phyloP scores from a whole-genome alignment of 306 rosid species.

The Crataegus laevigata region DNA sequence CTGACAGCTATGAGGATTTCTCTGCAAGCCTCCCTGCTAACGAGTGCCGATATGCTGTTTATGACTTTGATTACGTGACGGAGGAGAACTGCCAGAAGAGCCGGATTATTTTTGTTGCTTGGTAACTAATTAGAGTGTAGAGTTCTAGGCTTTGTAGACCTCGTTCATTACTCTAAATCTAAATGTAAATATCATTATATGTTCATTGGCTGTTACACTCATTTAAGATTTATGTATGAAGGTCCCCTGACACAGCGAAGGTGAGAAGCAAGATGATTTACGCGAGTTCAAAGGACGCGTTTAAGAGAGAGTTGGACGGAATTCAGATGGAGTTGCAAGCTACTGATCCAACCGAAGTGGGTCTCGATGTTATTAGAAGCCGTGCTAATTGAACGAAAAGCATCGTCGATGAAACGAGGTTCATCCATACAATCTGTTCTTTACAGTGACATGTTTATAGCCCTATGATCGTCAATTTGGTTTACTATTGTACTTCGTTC shows the following conservation, averaged over 20 bases:
- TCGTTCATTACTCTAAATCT: no score
- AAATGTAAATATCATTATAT: neutral
- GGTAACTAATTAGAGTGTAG: slow-evolving; percentile 16
- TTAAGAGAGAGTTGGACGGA: slow-evolving; percentile 45
- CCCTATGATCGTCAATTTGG: slow-evolving; percentile 16
- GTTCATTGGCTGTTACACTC: neutral
- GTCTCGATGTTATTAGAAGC: slow-evolving; percentile 42
- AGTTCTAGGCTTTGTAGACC: neutral
- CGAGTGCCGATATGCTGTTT: slow-evolving; percentile 52
- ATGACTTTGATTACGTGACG: slow-evolving; percentile 41
- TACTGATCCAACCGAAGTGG: slow-evolving; percentile 47
- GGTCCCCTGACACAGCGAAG: slow-evolving; percentile 41
- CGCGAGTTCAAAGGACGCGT: slow-evolving; percentile 44
- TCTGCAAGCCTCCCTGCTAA: slow-evolving; percentile 38
- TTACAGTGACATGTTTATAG: slow-evolving; percentile 21
- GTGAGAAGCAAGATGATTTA: slow-evolving; percentile 52
- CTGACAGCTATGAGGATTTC: slow-evolving; percentile 36
- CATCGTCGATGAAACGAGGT: neutral
- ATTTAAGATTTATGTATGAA: neutral
- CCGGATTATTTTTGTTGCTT: slow-evolving; percentile 48
- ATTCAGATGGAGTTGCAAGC: slow-evolving; percentile 57
- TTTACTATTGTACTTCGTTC: slow-evolving; percentile 9
- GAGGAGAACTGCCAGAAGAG: slow-evolving; percentile 48
- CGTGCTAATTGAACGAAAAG: slow-evolving; percentile 22
- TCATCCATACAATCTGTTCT: slow-evolving; percentile 9